Evolutionary conservation across 345 rosid species (phyloP), one percentile per base, ranked within the genome.

Genomic region (Turnera subulata): DNA sequence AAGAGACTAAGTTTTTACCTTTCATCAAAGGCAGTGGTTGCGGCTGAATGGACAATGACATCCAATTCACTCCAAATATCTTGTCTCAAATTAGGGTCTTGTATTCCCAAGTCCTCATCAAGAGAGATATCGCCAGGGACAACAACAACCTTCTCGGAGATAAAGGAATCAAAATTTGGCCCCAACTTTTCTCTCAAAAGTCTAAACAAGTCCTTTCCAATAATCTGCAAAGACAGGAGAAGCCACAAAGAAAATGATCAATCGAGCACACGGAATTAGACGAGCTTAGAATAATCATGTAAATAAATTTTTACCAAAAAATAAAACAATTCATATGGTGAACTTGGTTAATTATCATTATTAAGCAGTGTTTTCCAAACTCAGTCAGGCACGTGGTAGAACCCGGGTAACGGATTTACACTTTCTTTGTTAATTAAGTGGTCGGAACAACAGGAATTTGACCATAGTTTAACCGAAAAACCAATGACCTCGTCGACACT

Each of bases 1-100:
- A 7, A 13, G 13, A 37, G 13, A 37, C 13, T 37, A 37, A 9
- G 40, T 1, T 37, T 7, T 35, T 40, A 67, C 80, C 80, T 76
- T 46, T 76, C 80, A 19, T 68, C 72, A 32, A 72, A 76, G 44
- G 68, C 65, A 62, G 76, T 76, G 9, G 66, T 71, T 18, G 76
- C 76, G 11, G 80, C 80, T 32, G 61, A 38, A 58, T 72, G 71
- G 24, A 76, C 42, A 1, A 72, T 24, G 39, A 49, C 44, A 35
- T 76, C 80, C 5, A 68, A 13, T 38, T 76, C 48, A 3, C 24
- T 49, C 22, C n/a, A 22, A 59, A 71, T 68, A 38, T 76, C 65
- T 9, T 54, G 45, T 16, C 32, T 62, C 14, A 68, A 44, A 6
- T 13, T 8, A 0, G 68, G 46, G 60, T 60, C 68, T 42, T 68